phyloP scores from a whole-genome alignment of 306 rosid genomes.

The Ochetophila trinervis region DNA sequence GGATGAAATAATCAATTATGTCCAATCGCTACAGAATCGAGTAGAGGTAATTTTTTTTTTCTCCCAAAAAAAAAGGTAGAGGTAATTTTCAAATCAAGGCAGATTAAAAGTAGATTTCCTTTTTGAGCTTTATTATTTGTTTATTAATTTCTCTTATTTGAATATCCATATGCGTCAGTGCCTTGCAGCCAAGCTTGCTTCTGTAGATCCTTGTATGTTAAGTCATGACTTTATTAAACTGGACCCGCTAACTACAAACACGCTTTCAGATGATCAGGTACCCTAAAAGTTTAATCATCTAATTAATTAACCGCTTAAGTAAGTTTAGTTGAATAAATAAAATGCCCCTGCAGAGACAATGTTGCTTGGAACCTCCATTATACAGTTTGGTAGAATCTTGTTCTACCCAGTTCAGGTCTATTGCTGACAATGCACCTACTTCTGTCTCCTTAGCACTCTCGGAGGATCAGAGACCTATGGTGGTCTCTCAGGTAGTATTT shows the following conservation, averaged over 20 bases:
- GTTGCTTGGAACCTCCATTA: conserved; percentile 11
- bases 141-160: background rate
- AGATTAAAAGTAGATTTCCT: background rate
- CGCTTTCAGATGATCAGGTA: background rate
- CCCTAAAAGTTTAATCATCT: background rate
- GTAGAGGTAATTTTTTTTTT: conserved; percentile 16
- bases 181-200: conserved; percentile 14
- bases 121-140: background rate
- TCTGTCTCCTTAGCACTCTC: background rate
- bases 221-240: background rate
- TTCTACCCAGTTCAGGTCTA: conserved; percentile 1
- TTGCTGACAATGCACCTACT: background rate
- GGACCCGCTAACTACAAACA: background rate
- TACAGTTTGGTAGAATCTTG: background rate
- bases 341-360: background rate
- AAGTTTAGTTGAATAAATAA: background rate
- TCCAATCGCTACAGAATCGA: conserved; percentile 21
- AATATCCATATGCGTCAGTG: conserved; percentile 3
- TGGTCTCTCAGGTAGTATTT: background rate
- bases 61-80: too few relatives aligned
- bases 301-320: too few relatives aligned
- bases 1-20: conserved; percentile 23
- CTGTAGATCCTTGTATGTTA: conserved; percentile 9
- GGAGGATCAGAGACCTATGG: background rate
- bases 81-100: background rate